These are phyloP conservation scores for Alternaria brassicicola DNA, from an alignment of 2,329 filamentous ascomycete genomes.

Conservation along the genomic window DNA sequence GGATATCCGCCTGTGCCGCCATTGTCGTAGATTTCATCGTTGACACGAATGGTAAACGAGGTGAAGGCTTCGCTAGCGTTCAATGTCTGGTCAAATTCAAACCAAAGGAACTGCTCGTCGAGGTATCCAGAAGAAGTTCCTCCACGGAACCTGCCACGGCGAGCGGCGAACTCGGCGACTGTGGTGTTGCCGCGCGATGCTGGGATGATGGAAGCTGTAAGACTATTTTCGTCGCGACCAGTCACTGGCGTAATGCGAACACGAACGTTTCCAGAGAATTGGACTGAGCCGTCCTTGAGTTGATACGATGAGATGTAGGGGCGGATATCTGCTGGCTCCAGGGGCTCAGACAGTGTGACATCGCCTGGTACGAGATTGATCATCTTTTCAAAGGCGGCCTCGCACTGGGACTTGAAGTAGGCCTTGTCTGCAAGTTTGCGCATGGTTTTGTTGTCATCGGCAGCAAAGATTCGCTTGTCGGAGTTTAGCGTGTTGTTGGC, in stretches of 20 bases:
- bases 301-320: constrained; percentile 24
- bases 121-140: constrained; percentile 12
- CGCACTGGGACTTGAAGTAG: constrained; percentile 27
- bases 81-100: constrained; percentile 8
- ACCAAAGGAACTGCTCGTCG: constrained; percentile 11
- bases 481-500: constrained; percentile 39
- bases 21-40: constrained; percentile 12
- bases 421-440: constrained; percentile 28
- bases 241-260: constrained; percentile 19
- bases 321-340: constrained; percentile 22
- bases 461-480: constrained; percentile 41
- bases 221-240: constrained; percentile 1
- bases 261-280: constrained; percentile 24
- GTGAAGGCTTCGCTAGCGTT: constrained; percentile 1
- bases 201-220: constrained; percentile 10
- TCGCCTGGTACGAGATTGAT: constrained; percentile 29
- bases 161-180: background rate
- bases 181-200: background rate
- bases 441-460: constrained; percentile 43
- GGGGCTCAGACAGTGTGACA: constrained; percentile 25
- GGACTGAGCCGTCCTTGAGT: constrained; percentile 19
- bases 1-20: constrained; percentile 12
- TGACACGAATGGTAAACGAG: constrained; percentile 14
- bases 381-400: constrained; percentile 26
- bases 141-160: background rate